Evolutionary conservation across 2,329 filamentous ascomycete genomes (phyloP), one percentile per base, ranked within the genome.

Genomic region (Ophiostoma sp.): DNA sequence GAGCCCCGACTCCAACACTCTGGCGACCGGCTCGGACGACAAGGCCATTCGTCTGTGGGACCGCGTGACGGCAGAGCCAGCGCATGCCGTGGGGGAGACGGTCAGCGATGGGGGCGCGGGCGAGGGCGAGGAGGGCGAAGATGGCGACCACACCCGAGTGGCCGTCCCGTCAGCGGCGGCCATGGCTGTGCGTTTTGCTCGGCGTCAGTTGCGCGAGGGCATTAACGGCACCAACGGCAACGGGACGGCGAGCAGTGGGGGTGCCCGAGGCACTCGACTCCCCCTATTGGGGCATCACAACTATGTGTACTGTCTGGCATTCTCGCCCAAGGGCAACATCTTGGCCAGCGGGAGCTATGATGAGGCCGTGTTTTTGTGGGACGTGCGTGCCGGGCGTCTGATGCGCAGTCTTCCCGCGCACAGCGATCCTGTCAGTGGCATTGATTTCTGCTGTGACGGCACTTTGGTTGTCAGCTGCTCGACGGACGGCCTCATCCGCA

Each of bases 321-420:
- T 98, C 82, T 95, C 93, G n/a, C 96, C 96, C 1, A 98, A 98
- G 81, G 96, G 96, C 31, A 99, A 99, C 80, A 97, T 98, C 80
- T 88, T 99, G 45, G 96, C 95, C 19, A 97, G 93, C 77, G 96
- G 96, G 15, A 97, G 93, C 76, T 98, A 98, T 82, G 96, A 99
- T 77, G 96, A 99, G 84, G 96, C 96, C 4, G 94, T 99, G 0
- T 98, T 97, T 76, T 83, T 99, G 5, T 99, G 96, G 96, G 96
- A 99, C 81, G 93, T 98, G 17, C 88, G 96, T 17, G 93, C 94
- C 0, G 95, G 94, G 0, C 87, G 92, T 28, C 86, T 96, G 45
- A 97, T 99, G 94, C 89, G 94, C 72, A 95, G 92, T 75, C 83
- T 99, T 50, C 96, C 96, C 0, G 96, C 96, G 2, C 96, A 99